A percentile compares a stretch with the other conserved stretches of the same genome.
phyloP scores from a whole-genome alignment of 116 monocot species.

The Dioscorea cayenensis region DNA sequence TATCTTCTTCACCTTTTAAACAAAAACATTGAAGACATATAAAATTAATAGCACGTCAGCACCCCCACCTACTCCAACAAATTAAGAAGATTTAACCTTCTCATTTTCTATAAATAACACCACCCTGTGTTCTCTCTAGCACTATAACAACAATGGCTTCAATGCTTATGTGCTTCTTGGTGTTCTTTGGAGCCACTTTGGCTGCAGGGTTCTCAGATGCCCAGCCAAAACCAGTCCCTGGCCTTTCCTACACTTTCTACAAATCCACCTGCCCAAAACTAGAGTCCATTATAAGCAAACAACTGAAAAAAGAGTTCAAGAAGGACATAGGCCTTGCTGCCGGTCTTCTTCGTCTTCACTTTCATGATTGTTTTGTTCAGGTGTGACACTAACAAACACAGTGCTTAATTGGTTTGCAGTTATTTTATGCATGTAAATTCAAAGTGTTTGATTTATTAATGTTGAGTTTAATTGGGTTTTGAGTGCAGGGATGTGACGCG shows the following conservation, averaged over 20 bases:
- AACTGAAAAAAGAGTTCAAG: slow-evolving; percentile 6
- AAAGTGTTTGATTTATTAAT: background rate
- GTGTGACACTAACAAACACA: too few relatives aligned
- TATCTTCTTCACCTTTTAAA: too few relatives aligned
- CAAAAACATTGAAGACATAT: too few relatives aligned
- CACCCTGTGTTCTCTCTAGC: background rate
- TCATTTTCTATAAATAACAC: background rate
- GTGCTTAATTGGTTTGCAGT: too few relatives aligned
- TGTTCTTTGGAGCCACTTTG: background rate
- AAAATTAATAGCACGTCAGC: too few relatives aligned
- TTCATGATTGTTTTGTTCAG: slow-evolving; percentile 26
- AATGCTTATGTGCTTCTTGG: background rate
- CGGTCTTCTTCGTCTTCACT: slow-evolving; percentile 32
- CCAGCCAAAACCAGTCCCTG: slow-evolving; percentile 6
- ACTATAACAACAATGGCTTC: too few relatives aligned
- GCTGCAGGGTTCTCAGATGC: background rate
- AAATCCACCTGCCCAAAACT: slow-evolving; percentile 13
- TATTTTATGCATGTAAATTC: background rate
- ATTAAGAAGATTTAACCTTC: too few relatives aligned
- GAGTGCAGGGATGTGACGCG: slow-evolving; percentile 43
- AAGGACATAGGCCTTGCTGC: slow-evolving; percentile 18
- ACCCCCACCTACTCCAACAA: too few relatives aligned
- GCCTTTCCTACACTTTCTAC: slow-evolving; percentile 16
- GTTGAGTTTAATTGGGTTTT: too few relatives aligned
- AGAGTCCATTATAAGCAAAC: slow-evolving; percentile 9